These are phyloP conservation scores for Fusarium veterinarium DNA, from an alignment of 2,329 filamentous ascomycete species.

Conservation along the genomic window DNA sequence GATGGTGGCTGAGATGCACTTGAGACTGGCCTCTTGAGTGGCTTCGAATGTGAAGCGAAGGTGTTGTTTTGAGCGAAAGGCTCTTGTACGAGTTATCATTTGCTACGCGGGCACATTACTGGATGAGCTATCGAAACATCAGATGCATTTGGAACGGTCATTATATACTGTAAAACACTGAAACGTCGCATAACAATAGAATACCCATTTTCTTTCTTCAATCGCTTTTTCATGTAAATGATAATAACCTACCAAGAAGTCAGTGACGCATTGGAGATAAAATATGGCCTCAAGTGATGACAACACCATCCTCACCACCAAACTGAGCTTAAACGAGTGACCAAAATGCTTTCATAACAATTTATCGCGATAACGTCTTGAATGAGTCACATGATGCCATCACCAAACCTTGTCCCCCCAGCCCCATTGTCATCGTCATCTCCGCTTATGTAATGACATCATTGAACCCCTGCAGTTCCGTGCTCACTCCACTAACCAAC, in stretches of 20 bases:
- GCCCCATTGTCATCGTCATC: conserved; percentile 7
- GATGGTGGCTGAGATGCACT: not conserved
- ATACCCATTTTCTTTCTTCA: not conserved
- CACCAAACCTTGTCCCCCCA: not conserved
- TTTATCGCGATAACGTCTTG: not conserved
- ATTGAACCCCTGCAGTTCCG: conserved; percentile 16
- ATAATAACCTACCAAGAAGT: too few relatives aligned
- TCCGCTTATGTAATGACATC: conserved; percentile 31
- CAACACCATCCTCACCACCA: fast-evolving
- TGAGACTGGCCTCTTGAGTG: not conserved
- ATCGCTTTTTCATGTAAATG: not conserved
- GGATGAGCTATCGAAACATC: too few relatives aligned
- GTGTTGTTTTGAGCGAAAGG: too few relatives aligned
- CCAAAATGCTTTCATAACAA: fast-evolving
- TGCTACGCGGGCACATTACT: too few relatives aligned
- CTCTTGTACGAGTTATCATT: too few relatives aligned
- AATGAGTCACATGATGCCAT: not conserved
- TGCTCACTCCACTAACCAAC: conserved; percentile 18
- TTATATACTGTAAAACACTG: not conserved
- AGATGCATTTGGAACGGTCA: not conserved
- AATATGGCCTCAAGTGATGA: not conserved
- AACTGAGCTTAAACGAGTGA: fast-evolving
- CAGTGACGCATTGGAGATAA: too few relatives aligned
- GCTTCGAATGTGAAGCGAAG: too few relatives aligned
- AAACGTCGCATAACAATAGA: not conserved